phyloP scores from a whole-genome alignment of 2,329 filamentous ascomycete genomes.

The Calonectria pseudoturangicola region DNA sequence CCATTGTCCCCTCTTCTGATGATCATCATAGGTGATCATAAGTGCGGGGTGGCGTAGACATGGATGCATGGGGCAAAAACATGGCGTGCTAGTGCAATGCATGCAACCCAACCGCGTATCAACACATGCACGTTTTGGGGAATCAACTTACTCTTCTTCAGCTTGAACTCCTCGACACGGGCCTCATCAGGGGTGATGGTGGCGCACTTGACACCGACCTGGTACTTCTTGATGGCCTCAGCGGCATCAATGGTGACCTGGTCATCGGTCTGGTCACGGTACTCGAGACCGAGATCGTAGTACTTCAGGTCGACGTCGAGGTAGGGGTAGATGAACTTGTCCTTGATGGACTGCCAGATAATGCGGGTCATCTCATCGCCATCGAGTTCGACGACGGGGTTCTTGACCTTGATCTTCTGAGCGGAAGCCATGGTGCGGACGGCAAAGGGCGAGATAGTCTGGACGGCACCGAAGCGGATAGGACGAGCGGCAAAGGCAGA shows the following conservation, averaged over 20 bases:
- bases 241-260: slow-evolving; percentile 96
- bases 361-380: slow-evolving; percentile 98
- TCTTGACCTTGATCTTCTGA: slow-evolving; percentile 99
- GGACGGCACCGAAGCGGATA: slow-evolving; percentile 62
- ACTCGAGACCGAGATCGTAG: slow-evolving; percentile 94
- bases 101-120: slow-evolving; percentile 42
- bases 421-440: slow-evolving; percentile 77
- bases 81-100: slow-evolving; percentile 42
- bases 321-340: slow-evolving; percentile 98
- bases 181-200: slow-evolving; percentile 99
- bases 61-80: slow-evolving; percentile 10
- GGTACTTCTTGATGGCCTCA: slow-evolving; percentile 99
- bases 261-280: slow-evolving; percentile 97
- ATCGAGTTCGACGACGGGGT: slow-evolving; percentile 97
- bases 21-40: slow-evolving; percentile 42
- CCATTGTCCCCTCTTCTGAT: not conserved
- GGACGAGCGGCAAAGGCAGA: slow-evolving; percentile 54
- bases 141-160: slow-evolving; percentile 89
- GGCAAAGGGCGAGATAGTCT: slow-evolving; percentile 73
- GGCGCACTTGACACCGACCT: slow-evolving; percentile 98
- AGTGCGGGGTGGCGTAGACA: slow-evolving; percentile 45
- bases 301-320: slow-evolving; percentile 99
- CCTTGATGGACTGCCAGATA: slow-evolving; percentile 99
- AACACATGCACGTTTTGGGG: slow-evolving; percentile 31
- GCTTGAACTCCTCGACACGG: slow-evolving; percentile 96